Conservation (phyloP, 2,329 filamentous ascomycete genomes). For the Fusarium kyushuense region DNA sequence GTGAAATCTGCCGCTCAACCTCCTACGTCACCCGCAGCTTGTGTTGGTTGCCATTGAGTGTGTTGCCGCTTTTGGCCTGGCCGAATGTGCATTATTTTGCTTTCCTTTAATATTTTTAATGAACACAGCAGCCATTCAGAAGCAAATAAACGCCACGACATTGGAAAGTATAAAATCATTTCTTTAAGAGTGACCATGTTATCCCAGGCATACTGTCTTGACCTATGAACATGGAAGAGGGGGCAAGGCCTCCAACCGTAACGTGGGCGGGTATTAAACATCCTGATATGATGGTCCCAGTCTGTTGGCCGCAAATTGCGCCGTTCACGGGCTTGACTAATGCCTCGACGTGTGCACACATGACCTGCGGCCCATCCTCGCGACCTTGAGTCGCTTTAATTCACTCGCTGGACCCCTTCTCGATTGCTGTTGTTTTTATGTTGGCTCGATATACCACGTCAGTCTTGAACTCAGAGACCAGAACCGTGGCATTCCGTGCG, state of each 20-base stretch:
- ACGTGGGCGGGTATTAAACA: conserved; percentile 22
- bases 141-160: neutral
- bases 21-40: conserved; percentile 13
- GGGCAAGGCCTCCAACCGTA: conserved; percentile 8
- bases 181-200: conserved; percentile 10
- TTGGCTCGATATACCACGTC: conserved; percentile 9
- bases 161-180: conserved; percentile 6
- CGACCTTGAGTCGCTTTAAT: conserved; percentile 11
- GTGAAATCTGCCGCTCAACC: conserved; percentile 26
- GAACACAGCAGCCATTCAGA: neutral
- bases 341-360: conserved; percentile 26
- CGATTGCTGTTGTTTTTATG: conserved; percentile 25
- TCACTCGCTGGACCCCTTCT: neutral
- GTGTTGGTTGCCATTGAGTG: neutral
- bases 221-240: conserved; percentile 22
- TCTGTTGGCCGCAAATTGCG: conserved; percentile 44
- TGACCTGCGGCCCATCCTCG: conserved; percentile 22
- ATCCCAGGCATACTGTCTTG: conserved; percentile 20
- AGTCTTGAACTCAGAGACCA: conserved; percentile 10
- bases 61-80: neutral
- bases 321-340: conserved; percentile 25
- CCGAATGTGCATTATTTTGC: conserved; percentile 3
- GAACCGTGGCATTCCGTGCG: conserved; percentile 10
- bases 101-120: neutral
- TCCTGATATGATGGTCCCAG: conserved; percentile 32